A percentile compares a stretch with the other conserved stretches of the same genome.
phyloP scores from a whole-genome alignment of 129 eudicot species.

The Flaveria bidentis region DNA sequence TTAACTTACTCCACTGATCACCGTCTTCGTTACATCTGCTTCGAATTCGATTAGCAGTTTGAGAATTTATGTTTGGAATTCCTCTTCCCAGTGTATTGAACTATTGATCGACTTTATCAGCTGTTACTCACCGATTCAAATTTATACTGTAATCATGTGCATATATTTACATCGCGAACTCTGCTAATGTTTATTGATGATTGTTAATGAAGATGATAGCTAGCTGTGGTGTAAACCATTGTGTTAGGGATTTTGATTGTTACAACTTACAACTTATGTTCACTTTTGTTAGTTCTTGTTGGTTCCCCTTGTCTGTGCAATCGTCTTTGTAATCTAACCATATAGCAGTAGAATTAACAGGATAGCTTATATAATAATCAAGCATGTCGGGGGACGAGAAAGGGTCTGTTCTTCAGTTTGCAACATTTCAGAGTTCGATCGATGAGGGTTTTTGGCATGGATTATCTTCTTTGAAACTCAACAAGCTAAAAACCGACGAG shows the following conservation, averaged over 20 bases:
- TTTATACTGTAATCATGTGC: not conserved
- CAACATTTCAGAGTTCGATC: constrained; percentile 66
- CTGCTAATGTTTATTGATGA: not conserved
- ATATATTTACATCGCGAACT: not conserved
- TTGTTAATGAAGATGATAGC: not conserved
- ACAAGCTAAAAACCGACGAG: constrained; percentile 76
- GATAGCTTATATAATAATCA: not conserved
- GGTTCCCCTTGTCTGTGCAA: not conserved
- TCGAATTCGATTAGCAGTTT: constrained; percentile 10
- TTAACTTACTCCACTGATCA: not conserved
- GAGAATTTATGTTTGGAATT: constrained; percentile 1
- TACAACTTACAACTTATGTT: not conserved
- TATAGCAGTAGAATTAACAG: too few species aligned
- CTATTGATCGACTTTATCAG: not conserved
- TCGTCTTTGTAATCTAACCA: not conserved
- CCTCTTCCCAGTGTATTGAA: not conserved
- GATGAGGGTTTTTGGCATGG: constrained; percentile 98
- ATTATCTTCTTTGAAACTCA: constrained; percentile 82
- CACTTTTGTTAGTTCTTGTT: constrained; percentile 16
- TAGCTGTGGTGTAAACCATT: not conserved
- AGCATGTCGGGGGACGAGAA: constrained; percentile 49
- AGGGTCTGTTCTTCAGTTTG: constrained; percentile 62
- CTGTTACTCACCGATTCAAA: too few species aligned
- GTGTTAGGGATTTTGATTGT: not conserved
- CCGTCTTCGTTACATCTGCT: not conserved